These are phyloP conservation scores for Ascocoryne sarcoides DNA, from an alignment of 2,329 filamentous ascomycete genomes.

Conservation along the genomic window DNA sequence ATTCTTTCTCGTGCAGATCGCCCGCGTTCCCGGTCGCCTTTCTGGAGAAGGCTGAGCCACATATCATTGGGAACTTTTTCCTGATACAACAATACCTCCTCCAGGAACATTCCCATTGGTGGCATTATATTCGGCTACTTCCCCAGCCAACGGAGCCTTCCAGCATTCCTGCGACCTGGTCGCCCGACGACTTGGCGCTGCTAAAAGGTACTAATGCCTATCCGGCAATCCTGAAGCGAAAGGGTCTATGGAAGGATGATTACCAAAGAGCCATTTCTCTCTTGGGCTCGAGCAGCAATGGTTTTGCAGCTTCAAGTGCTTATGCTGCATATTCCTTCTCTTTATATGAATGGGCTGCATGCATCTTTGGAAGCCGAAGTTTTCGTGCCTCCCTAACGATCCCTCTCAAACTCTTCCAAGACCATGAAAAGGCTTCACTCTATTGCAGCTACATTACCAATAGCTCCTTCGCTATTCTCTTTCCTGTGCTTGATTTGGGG, in stretches of 20 bases:
- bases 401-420: slow-evolving; percentile 24
- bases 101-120: slow-evolving; percentile 53
- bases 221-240: slow-evolving; percentile 18
- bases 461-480: slow-evolving; percentile 44
- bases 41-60: slow-evolving; percentile 35
- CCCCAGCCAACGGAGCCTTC: slow-evolving; percentile 48
- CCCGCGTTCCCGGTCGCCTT: slow-evolving; percentile 41
- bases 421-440: not conserved
- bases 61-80: slow-evolving; percentile 59
- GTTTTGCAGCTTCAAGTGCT: slow-evolving; percentile 4
- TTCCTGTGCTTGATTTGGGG: slow-evolving; percentile 63
- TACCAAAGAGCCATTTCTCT: slow-evolving; percentile 18
- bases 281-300: slow-evolving; percentile 7
- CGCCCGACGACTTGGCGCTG: slow-evolving; percentile 47
- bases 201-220: slow-evolving; percentile 31
- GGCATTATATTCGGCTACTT: slow-evolving; percentile 56
- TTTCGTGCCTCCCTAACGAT: slow-evolving; percentile 50
- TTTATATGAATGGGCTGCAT: slow-evolving; percentile 56
- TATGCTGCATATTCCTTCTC: slow-evolving; percentile 22
- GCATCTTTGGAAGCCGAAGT: slow-evolving; percentile 56
- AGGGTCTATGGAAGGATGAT: slow-evolving; percentile 21
- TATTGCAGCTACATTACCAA: slow-evolving; percentile 12
- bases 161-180: slow-evolving; percentile 54
- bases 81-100: slow-evolving; percentile 59
- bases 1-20: slow-evolving; percentile 17